A percentile compares a stretch with the other conserved stretches of the same genome.
phyloP scores from a whole-genome alignment of 2,329 filamentous ascomycete species.

The Emericellopsis cladophorae region DNA sequence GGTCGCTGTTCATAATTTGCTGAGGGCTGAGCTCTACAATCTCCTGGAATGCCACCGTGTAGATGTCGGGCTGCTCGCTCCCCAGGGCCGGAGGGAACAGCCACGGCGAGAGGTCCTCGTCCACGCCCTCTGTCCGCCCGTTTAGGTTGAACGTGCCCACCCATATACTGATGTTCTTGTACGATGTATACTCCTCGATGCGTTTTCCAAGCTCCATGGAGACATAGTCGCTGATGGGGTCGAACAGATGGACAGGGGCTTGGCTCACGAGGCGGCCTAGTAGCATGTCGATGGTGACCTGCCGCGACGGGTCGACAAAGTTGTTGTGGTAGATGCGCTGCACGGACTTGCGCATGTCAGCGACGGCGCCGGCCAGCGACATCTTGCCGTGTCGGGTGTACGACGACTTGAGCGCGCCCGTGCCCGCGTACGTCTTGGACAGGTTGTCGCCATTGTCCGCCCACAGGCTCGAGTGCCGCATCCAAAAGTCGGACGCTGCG shows the following conservation, averaged over 20 bases:
- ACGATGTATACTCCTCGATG: slow-evolving; percentile 61
- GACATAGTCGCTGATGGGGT: slow-evolving; percentile 90
- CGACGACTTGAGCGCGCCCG: slow-evolving; percentile 83
- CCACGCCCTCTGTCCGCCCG: slow-evolving; percentile 65
- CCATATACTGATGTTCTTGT: slow-evolving; percentile 64
- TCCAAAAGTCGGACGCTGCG: slow-evolving; percentile 74
- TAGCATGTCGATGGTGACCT: slow-evolving; percentile 90
- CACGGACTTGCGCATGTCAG: slow-evolving; percentile 91
- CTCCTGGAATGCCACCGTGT: slow-evolving; percentile 90
- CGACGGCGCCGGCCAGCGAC: slow-evolving; percentile 83
- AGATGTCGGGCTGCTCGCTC: slow-evolving; percentile 63
- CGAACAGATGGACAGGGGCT: slow-evolving; percentile 71
- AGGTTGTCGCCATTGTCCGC: slow-evolving; percentile 93
- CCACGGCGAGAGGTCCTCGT: slow-evolving; percentile 76
- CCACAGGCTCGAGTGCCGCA: slow-evolving; percentile 85
- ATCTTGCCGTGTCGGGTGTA: slow-evolving; percentile 93
- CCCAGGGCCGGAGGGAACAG: slow-evolving; percentile 52
- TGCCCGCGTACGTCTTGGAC: slow-evolving; percentile 92
- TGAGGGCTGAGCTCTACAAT: slow-evolving; percentile 97
- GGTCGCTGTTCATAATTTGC: slow-evolving; percentile 98
- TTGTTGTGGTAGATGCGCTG: slow-evolving; percentile 96
- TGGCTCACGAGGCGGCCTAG: slow-evolving; percentile 79
- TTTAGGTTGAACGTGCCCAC: slow-evolving; percentile 94
- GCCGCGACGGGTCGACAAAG: slow-evolving; percentile 83
- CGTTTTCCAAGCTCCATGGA: slow-evolving; percentile 59